phyloP scores from a whole-genome alignment of 192 early-diverging fungal genomes.

The Chytriomyces sp. region DNA sequence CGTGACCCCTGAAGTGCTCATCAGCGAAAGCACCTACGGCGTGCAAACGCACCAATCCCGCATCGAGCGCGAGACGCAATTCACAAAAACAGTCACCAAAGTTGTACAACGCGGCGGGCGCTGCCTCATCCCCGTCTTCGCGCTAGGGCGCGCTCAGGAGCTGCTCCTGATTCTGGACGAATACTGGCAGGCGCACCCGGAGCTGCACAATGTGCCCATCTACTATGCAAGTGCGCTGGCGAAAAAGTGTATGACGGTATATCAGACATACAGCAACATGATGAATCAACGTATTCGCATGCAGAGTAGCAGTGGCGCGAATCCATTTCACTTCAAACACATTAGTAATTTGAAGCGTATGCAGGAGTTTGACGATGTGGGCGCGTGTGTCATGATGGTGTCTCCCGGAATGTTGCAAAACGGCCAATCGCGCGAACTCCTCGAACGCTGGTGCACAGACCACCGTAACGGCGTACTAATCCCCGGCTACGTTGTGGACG shows the following conservation, averaged over 20 bases:
- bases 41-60: conserved; percentile 95
- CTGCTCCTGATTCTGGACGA: conserved; percentile 95
- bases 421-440: conserved; percentile 91
- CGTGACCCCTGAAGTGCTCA: conserved; percentile 85
- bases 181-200: conserved; percentile 87
- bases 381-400: conserved; percentile 98
- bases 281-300: conserved; percentile 94
- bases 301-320: conserved; percentile 68
- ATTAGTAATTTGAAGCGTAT: conserved; percentile 85
- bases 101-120: conserved; percentile 74
- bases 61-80: conserved; percentile 85
- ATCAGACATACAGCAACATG: conserved; percentile 96
- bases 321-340: conserved; percentile 97
- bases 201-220: conserved; percentile 84
- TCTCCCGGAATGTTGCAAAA: conserved; percentile 97
- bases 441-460: conserved; percentile 94
- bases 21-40: conserved; percentile 96
- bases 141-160: conserved; percentile 97
- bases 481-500: conserved; percentile 97
- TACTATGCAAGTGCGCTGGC: conserved; percentile 94
- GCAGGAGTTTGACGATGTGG: conserved; percentile 87
- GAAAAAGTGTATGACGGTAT: conserved; percentile 97
- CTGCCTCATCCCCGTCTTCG: conserved; percentile 94
- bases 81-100: conserved; percentile 71
- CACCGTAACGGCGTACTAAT: conserved; percentile 91